Evolutionary conservation across 2,329 filamentous ascomycete genomes (phyloP).

Genomic region (Neoascochyta sp.): DNA sequence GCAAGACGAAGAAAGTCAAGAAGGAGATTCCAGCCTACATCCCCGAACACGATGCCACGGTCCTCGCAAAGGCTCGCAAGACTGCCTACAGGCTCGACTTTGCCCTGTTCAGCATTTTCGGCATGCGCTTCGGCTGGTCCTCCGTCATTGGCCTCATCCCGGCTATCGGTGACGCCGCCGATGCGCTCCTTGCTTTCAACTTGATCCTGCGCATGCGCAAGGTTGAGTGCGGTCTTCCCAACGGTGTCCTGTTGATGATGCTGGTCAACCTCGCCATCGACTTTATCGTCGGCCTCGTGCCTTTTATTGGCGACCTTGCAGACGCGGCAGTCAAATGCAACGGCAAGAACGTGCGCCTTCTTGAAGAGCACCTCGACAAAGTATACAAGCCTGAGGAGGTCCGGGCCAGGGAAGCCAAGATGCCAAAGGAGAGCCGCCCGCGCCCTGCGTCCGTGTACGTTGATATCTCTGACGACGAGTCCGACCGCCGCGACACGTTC

Average conservation of each 20-base stretch:
- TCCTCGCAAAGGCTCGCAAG: slow-evolving; percentile 82
- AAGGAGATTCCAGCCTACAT: slow-evolving; percentile 82
- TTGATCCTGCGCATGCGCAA: slow-evolving; percentile 69
- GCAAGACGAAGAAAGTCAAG: slow-evolving; percentile 76
- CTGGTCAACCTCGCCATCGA: slow-evolving; percentile 73
- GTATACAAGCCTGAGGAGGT: slow-evolving; percentile 54
- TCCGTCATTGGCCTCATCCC: slow-evolving; percentile 82
- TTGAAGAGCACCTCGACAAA: slow-evolving; percentile 65
- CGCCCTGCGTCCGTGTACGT: slow-evolving; percentile 48
- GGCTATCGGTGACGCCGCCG: slow-evolving; percentile 53
- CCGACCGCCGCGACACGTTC: slow-evolving; percentile 21
- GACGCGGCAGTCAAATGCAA: slow-evolving; percentile 74
- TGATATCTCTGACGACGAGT: slow-evolving; percentile 43
- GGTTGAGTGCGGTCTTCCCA: slow-evolving; percentile 72
- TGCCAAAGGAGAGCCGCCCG: slow-evolving; percentile 23
- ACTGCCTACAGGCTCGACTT: slow-evolving; percentile 84
- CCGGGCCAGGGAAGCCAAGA: slow-evolving; percentile 14
- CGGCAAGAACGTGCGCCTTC: slow-evolving; percentile 67
- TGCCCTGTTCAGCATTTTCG: slow-evolving; percentile 74
- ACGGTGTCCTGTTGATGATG: slow-evolving; percentile 64
- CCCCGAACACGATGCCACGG: slow-evolving; percentile 72
- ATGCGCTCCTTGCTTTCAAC: slow-evolving; percentile 55
- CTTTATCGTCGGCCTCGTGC: slow-evolving; percentile 69
- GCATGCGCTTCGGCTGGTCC: slow-evolving; percentile 84
- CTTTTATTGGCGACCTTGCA: slow-evolving; percentile 70